Conservation (phyloP, 2,329 filamentous ascomycete genomes). For the Aspergillus carbonarius region DNA sequence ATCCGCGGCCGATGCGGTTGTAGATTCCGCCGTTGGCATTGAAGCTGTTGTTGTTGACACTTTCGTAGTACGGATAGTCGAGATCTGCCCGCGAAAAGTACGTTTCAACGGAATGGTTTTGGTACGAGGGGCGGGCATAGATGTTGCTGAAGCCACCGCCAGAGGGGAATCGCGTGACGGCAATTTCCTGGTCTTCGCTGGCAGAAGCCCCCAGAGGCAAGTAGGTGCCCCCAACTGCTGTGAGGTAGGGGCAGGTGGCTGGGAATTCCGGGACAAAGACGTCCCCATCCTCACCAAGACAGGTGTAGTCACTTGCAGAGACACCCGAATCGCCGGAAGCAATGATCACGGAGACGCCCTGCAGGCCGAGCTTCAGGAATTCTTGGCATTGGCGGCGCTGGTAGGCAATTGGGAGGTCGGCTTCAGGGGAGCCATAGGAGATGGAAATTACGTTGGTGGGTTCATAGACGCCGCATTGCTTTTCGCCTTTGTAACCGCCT, state of each 20-base stretch:
- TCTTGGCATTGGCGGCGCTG: constrained; percentile 43
- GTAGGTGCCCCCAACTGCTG: constrained; percentile 41
- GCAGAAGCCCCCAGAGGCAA: constrained; percentile 32
- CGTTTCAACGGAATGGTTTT: constrained; percentile 34
- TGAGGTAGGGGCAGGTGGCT: constrained; percentile 35
- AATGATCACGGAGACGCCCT: constrained; percentile 48
- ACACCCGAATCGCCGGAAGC: constrained; percentile 51
- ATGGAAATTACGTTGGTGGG: constrained; percentile 37
- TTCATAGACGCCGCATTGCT: constrained; percentile 47
- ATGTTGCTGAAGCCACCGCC: constrained; percentile 48
- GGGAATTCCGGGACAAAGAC: constrained; percentile 43
- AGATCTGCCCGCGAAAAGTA: constrained; percentile 34
- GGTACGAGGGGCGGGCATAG: constrained; percentile 41
- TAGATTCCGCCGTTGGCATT: constrained; percentile 30
- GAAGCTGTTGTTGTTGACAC: constrained; percentile 33
- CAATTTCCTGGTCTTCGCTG: constrained; percentile 35
- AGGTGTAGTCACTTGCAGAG: constrained; percentile 32
- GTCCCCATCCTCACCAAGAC: constrained; percentile 33
- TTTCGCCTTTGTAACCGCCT: constrained; percentile 43
- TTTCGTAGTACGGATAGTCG: constrained; percentile 32
- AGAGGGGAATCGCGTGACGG: constrained; percentile 37
- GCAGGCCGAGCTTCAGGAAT: constrained; percentile 52
- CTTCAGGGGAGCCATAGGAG: constrained; percentile 37
- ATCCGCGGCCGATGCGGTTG: constrained; percentile 35
- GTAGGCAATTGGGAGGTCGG: constrained; percentile 35